These are phyloP conservation scores for Globisporangium nunn DNA, from an alignment of 352 stramenopile genomes.

Conservation along the genomic window DNA sequence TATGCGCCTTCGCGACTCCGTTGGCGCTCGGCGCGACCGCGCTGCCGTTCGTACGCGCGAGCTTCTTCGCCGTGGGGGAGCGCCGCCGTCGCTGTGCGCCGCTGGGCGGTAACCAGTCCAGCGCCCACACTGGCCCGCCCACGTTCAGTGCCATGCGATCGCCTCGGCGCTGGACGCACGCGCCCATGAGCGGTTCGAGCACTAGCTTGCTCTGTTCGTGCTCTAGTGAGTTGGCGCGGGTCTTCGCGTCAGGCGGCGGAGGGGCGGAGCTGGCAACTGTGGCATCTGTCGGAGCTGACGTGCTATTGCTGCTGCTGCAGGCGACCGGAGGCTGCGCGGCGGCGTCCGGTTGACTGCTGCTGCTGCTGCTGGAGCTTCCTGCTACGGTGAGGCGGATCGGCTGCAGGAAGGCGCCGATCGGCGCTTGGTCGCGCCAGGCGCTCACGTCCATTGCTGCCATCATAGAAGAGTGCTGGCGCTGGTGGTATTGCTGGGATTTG, in stretches of 20 bases:
- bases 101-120: conserved; percentile 57
- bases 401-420: conserved; percentile 40
- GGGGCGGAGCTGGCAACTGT: no score
- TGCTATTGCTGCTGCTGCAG: no score
- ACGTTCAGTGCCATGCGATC: conserved; percentile 53
- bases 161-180: conserved; percentile 13
- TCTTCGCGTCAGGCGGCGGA: no score
- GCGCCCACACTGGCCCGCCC: conserved; percentile 70
- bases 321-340: no score
- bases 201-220: conserved; percentile 6
- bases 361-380: background rate
- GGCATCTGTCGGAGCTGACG: no score
- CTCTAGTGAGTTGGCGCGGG: background rate
- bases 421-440: conserved; percentile 24
- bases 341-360: background rate
- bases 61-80: conserved; percentile 2
- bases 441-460: conserved; percentile 8
- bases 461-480: background rate
- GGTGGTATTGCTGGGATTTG: background rate
- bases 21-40: background rate
- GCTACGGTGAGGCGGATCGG: conserved; percentile 31
- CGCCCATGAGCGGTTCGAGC: conserved; percentile 47
- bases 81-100: background rate
- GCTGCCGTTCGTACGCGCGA: background rate
- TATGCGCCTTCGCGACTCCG: background rate